These are phyloP conservation scores for Acanthamoeba royreba DNA, from an alignment of 208 protist genomes.

Conservation along the genomic window DNA sequence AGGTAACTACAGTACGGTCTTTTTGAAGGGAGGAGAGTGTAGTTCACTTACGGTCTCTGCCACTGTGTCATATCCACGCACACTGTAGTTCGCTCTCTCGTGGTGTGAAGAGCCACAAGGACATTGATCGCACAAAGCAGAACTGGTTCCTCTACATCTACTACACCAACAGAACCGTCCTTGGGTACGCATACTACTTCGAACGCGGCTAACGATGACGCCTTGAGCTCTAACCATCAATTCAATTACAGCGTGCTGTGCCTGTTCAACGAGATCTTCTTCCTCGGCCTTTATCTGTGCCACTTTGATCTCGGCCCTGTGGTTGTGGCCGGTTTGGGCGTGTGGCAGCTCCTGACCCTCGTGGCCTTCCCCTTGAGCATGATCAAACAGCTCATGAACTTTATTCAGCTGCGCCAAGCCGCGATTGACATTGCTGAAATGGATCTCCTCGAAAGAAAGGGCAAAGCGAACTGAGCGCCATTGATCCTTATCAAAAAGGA, in stretches of 20 bases:
- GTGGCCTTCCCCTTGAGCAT: not conserved
- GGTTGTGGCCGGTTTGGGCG: not conserved
- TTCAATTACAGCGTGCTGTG: not conserved
- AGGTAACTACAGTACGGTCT: constrained; percentile 17
- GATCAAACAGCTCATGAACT: constrained; percentile 43
- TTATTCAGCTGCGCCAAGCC: constrained; percentile 18
- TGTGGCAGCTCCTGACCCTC: not conserved
- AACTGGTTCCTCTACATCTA: constrained; percentile 42
- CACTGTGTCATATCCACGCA: no score
- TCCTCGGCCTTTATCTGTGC: constrained; percentile 41
- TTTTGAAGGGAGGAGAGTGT: no score
- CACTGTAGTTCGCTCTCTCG: not conserved
- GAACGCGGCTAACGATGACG: not conserved
- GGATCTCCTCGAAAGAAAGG: not conserved
- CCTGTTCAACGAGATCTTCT: constrained; percentile 50
- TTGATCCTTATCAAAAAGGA: no score
- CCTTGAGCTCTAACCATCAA: not conserved
- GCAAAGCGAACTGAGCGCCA: no score
- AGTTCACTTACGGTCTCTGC: no score
- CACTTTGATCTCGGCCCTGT: constrained; percentile 29
- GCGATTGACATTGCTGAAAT: not conserved
- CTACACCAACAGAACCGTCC: constrained; percentile 32
- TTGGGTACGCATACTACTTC: not conserved
- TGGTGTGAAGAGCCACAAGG: constrained; percentile 27
- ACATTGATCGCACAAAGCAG: not conserved